Evolutionary conservation across 352 stramenopile genomes (phyloP).

Genomic region (Phytopythium sindhum): DNA sequence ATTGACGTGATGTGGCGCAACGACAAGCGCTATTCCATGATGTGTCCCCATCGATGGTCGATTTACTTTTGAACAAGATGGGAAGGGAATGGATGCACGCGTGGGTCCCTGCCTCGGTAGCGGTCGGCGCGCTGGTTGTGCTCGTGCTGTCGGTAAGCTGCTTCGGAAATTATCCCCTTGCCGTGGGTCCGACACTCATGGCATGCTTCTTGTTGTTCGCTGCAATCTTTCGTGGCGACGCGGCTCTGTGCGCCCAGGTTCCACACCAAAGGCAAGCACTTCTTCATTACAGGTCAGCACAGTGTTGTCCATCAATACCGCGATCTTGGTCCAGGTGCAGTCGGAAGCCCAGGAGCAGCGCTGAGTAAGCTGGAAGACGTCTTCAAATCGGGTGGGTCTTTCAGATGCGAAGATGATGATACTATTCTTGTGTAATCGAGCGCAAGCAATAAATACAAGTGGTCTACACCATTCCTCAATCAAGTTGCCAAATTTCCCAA

Average conservation of each 20-base stretch:
- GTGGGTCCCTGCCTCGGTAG: background rate
- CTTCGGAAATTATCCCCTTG: background rate
- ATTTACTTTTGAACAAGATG: background rate
- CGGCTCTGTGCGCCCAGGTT: slow-evolving; percentile 19
- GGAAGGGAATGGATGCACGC: background rate
- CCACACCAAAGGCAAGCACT: slow-evolving; percentile 29
- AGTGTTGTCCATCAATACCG: background rate
- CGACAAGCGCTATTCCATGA: background rate
- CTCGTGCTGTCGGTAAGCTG: background rate
- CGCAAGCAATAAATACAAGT: too few relatives aligned
- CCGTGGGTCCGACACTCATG: background rate
- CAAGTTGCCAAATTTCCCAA: too few relatives aligned
- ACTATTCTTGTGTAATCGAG: too few relatives aligned
- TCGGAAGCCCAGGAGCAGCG: too few relatives aligned
- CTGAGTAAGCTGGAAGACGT: too few relatives aligned
- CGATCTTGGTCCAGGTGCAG: too few relatives aligned
- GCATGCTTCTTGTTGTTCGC: background rate
- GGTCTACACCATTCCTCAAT: too few relatives aligned
- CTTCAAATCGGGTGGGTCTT: too few relatives aligned
- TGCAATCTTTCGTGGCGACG: background rate
- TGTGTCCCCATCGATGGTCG: background rate
- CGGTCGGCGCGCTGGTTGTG: background rate
- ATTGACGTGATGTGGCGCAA: background rate
- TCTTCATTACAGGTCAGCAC: slow-evolving; percentile 33
- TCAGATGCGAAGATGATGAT: too few relatives aligned